Base-by-base conservation (phyloP, 805 yeast species). In the Lipomyces spencermartinsiae region DNA sequence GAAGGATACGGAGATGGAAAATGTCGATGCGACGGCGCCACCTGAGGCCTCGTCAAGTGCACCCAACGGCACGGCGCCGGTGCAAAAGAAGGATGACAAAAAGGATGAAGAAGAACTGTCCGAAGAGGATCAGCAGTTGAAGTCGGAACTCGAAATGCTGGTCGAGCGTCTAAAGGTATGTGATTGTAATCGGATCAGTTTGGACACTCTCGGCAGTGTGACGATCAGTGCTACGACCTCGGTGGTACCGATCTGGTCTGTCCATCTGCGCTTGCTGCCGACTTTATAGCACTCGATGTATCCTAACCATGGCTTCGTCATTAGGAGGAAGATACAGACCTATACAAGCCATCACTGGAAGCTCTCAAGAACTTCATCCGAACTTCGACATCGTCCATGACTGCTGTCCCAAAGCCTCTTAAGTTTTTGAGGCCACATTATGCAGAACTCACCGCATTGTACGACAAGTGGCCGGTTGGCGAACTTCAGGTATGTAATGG, bases 381-480 rank as follows among this genome's bases (percentile, higher is more conserved):
- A 73, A 96, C 95, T 64, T 91, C 98, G 12, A 95, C 99, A 2
- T 91, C 97, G 51, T 93, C 98, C 8, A 95, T 95, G 98, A 95
- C 99, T 1, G 99, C 99, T 2, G 99, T 95, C 62, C 99, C 99
- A 51, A 95, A 95, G 80, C 99, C 99, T 4, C 86, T 95, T 80
- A 96, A 95, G 82, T 95, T 95, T 78, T 84, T 95, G 72, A 87
- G 97, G 76, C 97, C 98, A 7, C 91, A 88, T 76, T 95, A 89
- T 77, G 88, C 89, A 25, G 75, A 83, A n/a, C 83, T 95, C 75
- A 86, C 86, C 43, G 84, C 82, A 64, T 80, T 91, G 53, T 90
- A 89, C 78, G 88, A 85, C 49, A 81, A 83, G 46, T 92, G 97
- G 97, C 79, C 83, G 12, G 81, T 82, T 62, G 74, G 77, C 2